Evolutionary conservation across 2,329 filamentous ascomycete genomes (phyloP).

Genomic region (Coniochaeta sp.): DNA sequence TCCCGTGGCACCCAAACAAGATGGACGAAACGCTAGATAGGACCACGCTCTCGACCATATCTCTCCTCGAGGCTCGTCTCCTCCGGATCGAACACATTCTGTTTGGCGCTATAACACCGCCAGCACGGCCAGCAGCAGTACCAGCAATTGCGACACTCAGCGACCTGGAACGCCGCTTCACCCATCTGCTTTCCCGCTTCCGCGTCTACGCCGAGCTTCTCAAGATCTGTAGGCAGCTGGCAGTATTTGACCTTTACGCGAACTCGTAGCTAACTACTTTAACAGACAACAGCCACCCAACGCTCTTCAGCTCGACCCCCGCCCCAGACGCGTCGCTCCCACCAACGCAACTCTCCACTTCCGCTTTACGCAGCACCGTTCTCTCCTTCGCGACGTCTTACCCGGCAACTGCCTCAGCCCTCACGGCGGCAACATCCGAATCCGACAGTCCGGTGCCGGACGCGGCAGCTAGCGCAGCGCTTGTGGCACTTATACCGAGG

Average conservation of each 20-base stretch:
- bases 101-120: conserved; percentile 34
- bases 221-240: conserved; percentile 44
- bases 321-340: conserved; percentile 35
- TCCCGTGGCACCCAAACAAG: background rate
- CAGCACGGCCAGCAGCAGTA: conserved; percentile 23
- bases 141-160: conserved; percentile 37
- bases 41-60: conserved; percentile 47
- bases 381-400: conserved; percentile 50
- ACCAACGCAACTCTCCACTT: conserved; percentile 42
- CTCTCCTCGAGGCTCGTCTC: conserved; percentile 51
- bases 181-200: conserved; percentile 38
- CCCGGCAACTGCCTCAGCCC: conserved; percentile 46
- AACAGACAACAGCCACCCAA: conserved; percentile 44
- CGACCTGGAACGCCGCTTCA: conserved; percentile 47
- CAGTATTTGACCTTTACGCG: background rate
- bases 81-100: conserved; percentile 52
- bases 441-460: conserved; percentile 51
- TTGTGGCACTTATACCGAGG: conserved; percentile 52
- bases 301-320: conserved; percentile 43
- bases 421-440: conserved; percentile 46
- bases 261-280: background rate
- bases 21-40: conserved; percentile 35
- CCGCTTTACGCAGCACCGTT: conserved; percentile 46
- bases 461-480: conserved; percentile 42
- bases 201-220: conserved; percentile 53